phyloP scores from a whole-genome alignment of 371 early-diverging fungal species.

The Circinella minor region DNA sequence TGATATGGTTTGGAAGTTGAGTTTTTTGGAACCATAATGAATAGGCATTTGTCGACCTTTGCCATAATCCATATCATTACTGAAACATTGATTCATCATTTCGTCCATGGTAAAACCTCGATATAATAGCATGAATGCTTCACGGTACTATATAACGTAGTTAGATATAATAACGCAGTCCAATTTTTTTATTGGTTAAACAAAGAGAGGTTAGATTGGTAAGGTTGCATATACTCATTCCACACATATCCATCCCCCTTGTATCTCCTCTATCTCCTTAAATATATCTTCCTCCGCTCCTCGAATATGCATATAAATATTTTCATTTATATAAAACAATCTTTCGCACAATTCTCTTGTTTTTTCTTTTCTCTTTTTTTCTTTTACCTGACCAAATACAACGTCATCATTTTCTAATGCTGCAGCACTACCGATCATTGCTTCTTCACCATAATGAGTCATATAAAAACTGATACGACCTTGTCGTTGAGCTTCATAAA shows the following conservation, averaged over 20 bases:
- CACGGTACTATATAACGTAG: slow-evolving; percentile 74
- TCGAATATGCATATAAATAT: too few species aligned
- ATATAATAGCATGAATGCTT: slow-evolving; percentile 91
- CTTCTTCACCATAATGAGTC: slow-evolving; percentile 98
- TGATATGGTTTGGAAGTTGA: slow-evolving; percentile 96
- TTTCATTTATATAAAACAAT: too few species aligned
- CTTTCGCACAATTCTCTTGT: not conserved
- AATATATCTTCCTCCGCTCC: too few species aligned
- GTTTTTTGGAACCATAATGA: slow-evolving; percentile 88
- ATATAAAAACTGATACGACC: slow-evolving; percentile 97
- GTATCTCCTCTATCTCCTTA: too few species aligned
- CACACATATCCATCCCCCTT: too few species aligned
- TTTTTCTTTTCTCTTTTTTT: not conserved
- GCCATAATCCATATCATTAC: slow-evolving; percentile 87
- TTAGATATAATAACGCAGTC: too few species aligned
- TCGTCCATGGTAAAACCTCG: slow-evolving; percentile 93
- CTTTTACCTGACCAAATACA: slow-evolving; percentile 83
- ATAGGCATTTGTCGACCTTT: slow-evolving; percentile 99
- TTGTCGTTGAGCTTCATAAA: slow-evolving; percentile 98
- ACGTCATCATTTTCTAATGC: slow-evolving; percentile 88
- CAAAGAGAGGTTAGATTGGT: too few species aligned
- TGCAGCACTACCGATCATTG: slow-evolving; percentile 90
- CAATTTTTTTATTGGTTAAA: too few species aligned
- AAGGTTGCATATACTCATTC: too few species aligned
- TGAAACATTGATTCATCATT: slow-evolving; percentile 96